Percentiles rank a stretch among this genome's conserved stretches.
Conservation (phyloP, 805 yeast species). For the Lipomyces yamanashiensis region DNA sequence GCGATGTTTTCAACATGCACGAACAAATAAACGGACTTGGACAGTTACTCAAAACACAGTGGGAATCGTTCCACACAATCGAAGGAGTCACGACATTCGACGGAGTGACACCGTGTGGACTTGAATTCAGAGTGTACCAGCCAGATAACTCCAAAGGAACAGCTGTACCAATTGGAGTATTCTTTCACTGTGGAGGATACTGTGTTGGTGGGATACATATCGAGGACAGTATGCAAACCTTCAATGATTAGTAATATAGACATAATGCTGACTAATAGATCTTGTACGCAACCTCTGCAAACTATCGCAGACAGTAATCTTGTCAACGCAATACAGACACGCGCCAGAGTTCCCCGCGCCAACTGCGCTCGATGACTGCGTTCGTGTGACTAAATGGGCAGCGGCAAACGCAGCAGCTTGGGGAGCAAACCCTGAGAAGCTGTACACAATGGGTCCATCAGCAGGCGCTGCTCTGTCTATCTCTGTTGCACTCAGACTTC, state of each 20-base stretch:
- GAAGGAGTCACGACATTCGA: constrained; percentile 11
- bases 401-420: constrained; percentile 2
- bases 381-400: constrained; percentile 14
- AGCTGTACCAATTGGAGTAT: constrained; percentile 17
- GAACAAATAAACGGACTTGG: constrained; percentile 15
- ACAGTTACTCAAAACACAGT: not conserved
- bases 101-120: constrained; percentile 6
- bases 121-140: constrained; percentile 10
- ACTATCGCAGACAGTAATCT: constrained; percentile 18
- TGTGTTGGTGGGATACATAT: constrained; percentile 14
- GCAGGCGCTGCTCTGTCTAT: constrained; percentile 21
- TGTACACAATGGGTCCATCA: constrained; percentile 16
- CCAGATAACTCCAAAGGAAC: constrained; percentile 12
- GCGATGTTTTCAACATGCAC: constrained; percentile 15
- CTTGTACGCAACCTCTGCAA: constrained; percentile 17
- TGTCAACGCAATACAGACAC: constrained; percentile 18
- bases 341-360: constrained; percentile 24
- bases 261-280: not conserved
- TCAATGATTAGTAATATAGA: not conserved
- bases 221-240: constrained; percentile 10
- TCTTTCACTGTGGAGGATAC: constrained; percentile 22
- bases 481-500: constrained; percentile 6
- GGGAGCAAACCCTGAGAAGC: constrained; percentile 10
- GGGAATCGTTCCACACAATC: constrained; percentile 9
- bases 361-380: constrained; percentile 20